Evolutionary conservation across 2,329 filamentous ascomycete species (phyloP), one percentile per base, ranked within the genome.

Genomic region (Samsoniella hepiali): DNA sequence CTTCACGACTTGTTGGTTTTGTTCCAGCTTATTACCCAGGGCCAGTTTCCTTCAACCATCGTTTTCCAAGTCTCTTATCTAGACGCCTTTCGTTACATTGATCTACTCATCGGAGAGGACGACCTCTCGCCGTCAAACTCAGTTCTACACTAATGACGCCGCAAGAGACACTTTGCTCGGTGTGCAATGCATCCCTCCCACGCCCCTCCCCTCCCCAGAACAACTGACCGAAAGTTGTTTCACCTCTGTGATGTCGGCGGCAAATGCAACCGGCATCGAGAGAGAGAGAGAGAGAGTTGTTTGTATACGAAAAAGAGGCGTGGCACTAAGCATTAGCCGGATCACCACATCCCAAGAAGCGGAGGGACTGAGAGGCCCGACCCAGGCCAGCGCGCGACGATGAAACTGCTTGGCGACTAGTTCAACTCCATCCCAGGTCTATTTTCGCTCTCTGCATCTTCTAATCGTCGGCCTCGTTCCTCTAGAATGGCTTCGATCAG

Each of bases 361-460:
- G 15, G 27, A 22, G 44, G 5, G 15, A 32, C 17, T 22, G 38
- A 36, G 45, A 59, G 44, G 32, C 31, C 32, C 57, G 57, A 15
- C 54, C 40, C 29, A 57, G 56, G 44, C 32, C 42, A 49, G 42
- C 56, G 56, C 44, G 31, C 27, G 32, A 27, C 31, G 42, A 47
- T 58, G 56, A 58, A 58, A 58, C 56, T 29, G 15, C 56, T 38
- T 58, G 42, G 42, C 42, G 7, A 17, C 40, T 17, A 47, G 31
- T 8, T 22, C 54, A 32, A n/a, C 29, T 34, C 27, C 8, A 10
- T 57, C 3, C 8, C 11, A 13, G 34, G 34, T 38, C 53, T 57
- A 31, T 31, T 45, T 34, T 44, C 40, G 11, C 36, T 56, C 22
- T 10, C 27, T 7, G 22, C 22, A 22, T 57, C 27, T 32, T 45